Base-by-base conservation (phyloP, 257 asterid species). In the Plantago ovata region DNA sequence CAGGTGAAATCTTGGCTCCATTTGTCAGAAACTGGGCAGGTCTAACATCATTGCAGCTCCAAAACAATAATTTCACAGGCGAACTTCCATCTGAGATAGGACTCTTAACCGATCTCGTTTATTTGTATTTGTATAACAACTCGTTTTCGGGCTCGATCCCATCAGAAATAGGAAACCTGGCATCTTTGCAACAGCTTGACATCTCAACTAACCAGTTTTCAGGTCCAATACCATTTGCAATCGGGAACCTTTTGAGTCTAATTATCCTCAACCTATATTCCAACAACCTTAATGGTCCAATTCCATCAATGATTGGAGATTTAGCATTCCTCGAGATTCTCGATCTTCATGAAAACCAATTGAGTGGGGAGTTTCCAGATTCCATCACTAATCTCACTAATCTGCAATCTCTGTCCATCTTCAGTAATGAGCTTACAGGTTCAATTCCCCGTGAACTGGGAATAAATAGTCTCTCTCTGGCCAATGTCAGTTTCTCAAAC, bases 91-190 rank as follows among this genome's bases (percentile, higher is more conserved):
- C 85, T 7, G 95, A 80, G 64, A 83, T 88, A 52, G 87, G 87
- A 52, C 57, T 56, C 6, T 61, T 83, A 46, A 67, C 66, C n/a
- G 67, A 80, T 24, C 84, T 87, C 33, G 24, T 1, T 0, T n/a
- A 1, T 36, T 76, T 91, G 64, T 80, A 22, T 52, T 61, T 82
- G 58, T 79, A 11, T 42, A 64, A 63, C 1, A 85, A 85, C 66
- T 38, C 75, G 19, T 81, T 88, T 49, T 75, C 91, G 1, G 94
- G 88, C 39, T 15, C 76, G 41, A 83, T 89, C 58, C 94, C 94
- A 9, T 57, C 28, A 21, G 78, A 74, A 63, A 75, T 85, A 28
- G 89, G 89, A 24, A 76, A 81, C 71, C 66, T 83, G 36, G 56
- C 13, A 46, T 63, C 73, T 18, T 69, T 88, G 58, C 4, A 1